Percentiles rank a stretch among this genome's conserved stretches.
Conservation (phyloP, 805 yeast genomes). For the Ogataea methylovora region DNA sequence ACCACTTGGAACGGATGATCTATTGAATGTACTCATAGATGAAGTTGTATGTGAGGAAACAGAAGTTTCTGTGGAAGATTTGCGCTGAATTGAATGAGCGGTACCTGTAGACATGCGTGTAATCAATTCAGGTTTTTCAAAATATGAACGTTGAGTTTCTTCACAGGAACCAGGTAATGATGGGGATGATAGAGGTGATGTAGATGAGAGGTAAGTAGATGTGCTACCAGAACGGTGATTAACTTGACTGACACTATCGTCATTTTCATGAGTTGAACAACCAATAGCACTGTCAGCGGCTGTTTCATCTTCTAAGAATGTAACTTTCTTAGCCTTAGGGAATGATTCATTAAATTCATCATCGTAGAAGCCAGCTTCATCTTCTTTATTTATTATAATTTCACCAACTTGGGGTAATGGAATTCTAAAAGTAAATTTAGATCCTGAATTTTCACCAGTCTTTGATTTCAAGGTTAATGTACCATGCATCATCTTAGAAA, state of each 20-base stretch:
- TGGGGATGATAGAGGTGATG: neutral
- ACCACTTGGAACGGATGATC: no score
- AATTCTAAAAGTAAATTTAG: constrained; percentile 73
- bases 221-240: neutral
- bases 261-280: neutral
- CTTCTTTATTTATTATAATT: constrained; percentile 24
- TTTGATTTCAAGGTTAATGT: constrained; percentile 65
- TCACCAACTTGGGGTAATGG: constrained; percentile 66
- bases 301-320: constrained; percentile 22
- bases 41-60: neutral
- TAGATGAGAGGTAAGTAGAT: neutral
- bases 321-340: constrained; percentile 43
- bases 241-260: neutral
- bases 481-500: constrained; percentile 83
- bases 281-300: no score
- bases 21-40: neutral
- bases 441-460: constrained; percentile 56
- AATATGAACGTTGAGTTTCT: constrained; percentile 14
- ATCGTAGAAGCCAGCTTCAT: constrained; percentile 39
- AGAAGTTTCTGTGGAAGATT: constrained; percentile 11
- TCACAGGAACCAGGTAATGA: constrained; percentile 2
- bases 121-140: constrained; percentile 36
- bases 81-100: constrained; percentile 28
- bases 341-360: constrained; percentile 61
- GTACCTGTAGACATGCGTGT: constrained; percentile 47